Evolutionary conservation across 352 stramenopile genomes (phyloP), one percentile per base, ranked within the genome.

Genomic region (Phytophthora idaei): DNA sequence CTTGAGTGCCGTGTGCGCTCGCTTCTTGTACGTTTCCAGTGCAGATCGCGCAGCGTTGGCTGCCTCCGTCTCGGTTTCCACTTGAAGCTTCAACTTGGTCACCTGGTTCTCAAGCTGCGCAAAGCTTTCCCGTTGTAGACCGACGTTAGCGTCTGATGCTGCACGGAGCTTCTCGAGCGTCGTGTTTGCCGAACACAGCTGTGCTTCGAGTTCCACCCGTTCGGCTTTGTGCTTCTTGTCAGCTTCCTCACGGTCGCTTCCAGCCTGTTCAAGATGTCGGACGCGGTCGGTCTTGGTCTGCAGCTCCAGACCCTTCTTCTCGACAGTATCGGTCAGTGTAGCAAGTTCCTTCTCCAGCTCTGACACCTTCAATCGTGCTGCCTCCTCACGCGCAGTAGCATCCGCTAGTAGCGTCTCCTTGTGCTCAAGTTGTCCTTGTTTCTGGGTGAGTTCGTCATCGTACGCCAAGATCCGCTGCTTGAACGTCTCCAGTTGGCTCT

Each of bases 11-110:
- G 76, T 89, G 32, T 88, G 81, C 0, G 86, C 86, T 21, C 86
- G 82, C 61, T 90, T 91, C 76, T 91, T 93, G 74, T 94, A 94
- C 45, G 76, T 78, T 61, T 92, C 86, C 15, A 94, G 73, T n/a
- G 85, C 84, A 4, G 71, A 67, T 0, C 78, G 73, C 3, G 83
- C 81, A 32, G 82, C 78, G 31, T 67, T 72, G 0, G 83, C 73
- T 11, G 66, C 83, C 47, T 90, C 81, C 29, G 70, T 80, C 69
- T 92, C 82, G 10, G 77, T 51, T 42, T 81, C 53, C 4, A 89
- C 57, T 62, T 90, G 64, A 1, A 68, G 31, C 45, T 72, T 66
- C 12, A 86, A 42, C 15, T 76, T 47, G 8, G 42, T 34, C 5
- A 78, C 29, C 29, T 81, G 63, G 9, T 56, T 66, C 36, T 83